phyloP scores from a whole-genome alignment of 768 basidiomycete genomes.

The Baorangia bicolor region DNA sequence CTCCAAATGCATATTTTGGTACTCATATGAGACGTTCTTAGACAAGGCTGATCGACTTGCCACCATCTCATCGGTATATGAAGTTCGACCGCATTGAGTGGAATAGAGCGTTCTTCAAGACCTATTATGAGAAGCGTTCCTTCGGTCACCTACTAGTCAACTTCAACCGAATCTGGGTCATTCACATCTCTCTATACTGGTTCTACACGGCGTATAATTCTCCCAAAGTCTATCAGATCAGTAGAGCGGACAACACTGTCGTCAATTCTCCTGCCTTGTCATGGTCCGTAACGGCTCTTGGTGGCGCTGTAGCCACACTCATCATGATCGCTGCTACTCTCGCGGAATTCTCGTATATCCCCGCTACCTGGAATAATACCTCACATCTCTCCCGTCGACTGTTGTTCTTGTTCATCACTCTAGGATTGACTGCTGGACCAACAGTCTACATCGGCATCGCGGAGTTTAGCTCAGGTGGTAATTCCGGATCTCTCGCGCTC shows the following conservation, averaged over 20 bases:
- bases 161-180: slow-evolving; percentile 99
- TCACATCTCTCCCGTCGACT: slow-evolving; percentile 92
- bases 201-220: slow-evolving; percentile 96
- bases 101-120: slow-evolving; percentile 97
- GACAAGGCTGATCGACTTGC: slow-evolving; percentile 88
- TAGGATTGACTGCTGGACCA: slow-evolving; percentile 88
- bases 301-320: slow-evolving; percentile 91
- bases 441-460: slow-evolving; percentile 93
- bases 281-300: slow-evolving; percentile 93
- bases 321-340: slow-evolving; percentile 97
- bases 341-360: slow-evolving; percentile 96
- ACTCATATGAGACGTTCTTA: slow-evolving; percentile 30
- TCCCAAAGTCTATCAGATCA: slow-evolving; percentile 72
- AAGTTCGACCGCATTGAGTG: slow-evolving; percentile 96
- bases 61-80: slow-evolving; percentile 93
- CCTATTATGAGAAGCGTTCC: slow-evolving; percentile 96
- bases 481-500: slow-evolving; percentile 70
- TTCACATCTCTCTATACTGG: slow-evolving; percentile 93
- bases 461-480: slow-evolving; percentile 55
- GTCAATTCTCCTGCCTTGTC: slow-evolving; percentile 73
- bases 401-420: slow-evolving; percentile 84
- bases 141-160: slow-evolving; percentile 97
- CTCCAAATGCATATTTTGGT: neutral
- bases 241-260: slow-evolving; percentile 33
- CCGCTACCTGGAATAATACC: slow-evolving; percentile 98